Percentiles rank a stretch among this genome's conserved stretches.
phyloP scores from a whole-genome alignment of 768 basidiomycete species.

The Leucogyrophana mollusca region DNA sequence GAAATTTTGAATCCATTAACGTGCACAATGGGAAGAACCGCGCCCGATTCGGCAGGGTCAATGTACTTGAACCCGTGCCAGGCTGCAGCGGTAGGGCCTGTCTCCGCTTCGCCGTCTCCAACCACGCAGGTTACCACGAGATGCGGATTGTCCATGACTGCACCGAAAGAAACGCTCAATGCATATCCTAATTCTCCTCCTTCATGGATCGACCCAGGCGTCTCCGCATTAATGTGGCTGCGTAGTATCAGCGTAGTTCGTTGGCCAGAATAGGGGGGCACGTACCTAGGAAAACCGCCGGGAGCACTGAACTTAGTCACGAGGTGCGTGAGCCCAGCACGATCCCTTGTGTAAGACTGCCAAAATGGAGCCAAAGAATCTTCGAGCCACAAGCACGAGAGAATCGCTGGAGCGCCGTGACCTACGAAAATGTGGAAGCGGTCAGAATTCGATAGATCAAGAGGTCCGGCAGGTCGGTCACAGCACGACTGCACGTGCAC shows the following conservation, averaged over 20 bases:
- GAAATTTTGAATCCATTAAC: slow-evolving; percentile 91
- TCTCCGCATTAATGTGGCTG: slow-evolving; percentile 78
- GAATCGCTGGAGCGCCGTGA: slow-evolving; percentile 84
- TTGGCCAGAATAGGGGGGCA: slow-evolving; percentile 4
- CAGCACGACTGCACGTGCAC: neutral
- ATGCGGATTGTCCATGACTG: slow-evolving; percentile 89
- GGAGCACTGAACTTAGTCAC: slow-evolving; percentile 77
- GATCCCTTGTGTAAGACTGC: slow-evolving; percentile 56
- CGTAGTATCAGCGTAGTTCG: neutral
- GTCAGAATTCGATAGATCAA: too few species aligned
- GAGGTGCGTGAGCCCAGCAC: slow-evolving; percentile 61
- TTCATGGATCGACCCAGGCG: slow-evolving; percentile 89
- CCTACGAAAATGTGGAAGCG: too few species aligned
- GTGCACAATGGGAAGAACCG: slow-evolving; percentile 88
- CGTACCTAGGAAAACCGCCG: slow-evolving; percentile 78
- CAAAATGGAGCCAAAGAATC: slow-evolving; percentile 62
- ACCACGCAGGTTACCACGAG: slow-evolving; percentile 78
- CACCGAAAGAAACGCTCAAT: slow-evolving; percentile 81
- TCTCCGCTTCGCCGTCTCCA: slow-evolving; percentile 89
- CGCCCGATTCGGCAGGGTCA: slow-evolving; percentile 86
- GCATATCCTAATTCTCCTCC: slow-evolving; percentile 91
- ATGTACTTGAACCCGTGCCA: slow-evolving; percentile 92
- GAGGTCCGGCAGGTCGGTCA: slow-evolving; percentile 5
- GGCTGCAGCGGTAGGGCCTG: slow-evolving; percentile 73
- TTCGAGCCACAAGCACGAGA: slow-evolving; percentile 87